Base-by-base conservation (phyloP, 345 rosid genomes). In the Streptanthus diversifolius region DNA sequence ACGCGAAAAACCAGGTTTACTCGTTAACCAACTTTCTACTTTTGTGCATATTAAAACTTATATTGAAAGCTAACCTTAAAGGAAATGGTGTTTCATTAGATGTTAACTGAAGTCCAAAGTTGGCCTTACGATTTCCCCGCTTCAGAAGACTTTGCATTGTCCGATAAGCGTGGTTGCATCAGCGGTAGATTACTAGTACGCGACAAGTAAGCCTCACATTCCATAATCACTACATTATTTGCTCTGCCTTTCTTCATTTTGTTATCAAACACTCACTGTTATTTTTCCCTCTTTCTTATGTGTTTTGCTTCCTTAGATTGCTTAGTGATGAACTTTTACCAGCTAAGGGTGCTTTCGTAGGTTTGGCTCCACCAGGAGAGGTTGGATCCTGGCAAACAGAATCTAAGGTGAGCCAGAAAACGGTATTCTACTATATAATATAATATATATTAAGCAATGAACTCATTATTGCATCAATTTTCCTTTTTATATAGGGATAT, bases 71-170 rank as follows among this genome's bases (percentile, higher is more conserved):
- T 74, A 58, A 74, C 29, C 33, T 49, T 58, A 8, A 30, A 4
- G 21, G 5, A 69, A 29, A 1, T 55, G 19, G 15, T 69, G 51
- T 45, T n/a, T 13, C 0, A 75, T 51, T 79, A 93, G 96, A 82
- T 78, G 85, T 57, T 73, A 24, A 39, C 45, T 2, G 96, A 93
- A 84, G 85, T 82, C 24, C 81, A 89, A 62, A 74, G 81, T 59
- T 93, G 98, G 98, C 98, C 98, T 6, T 89, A 91, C 48, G 70
- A 51, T 55, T 89, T 93, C 71, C 91, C 91, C 0, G 83, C 85
- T 41, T 89, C 95, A 0, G 83, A 83, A 53, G 97, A 93, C 79
- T 89, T 82, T 65, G 79, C 82, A 15, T 8, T 53, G 13, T 48
- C 70, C 0, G 76, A 85, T 47, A 81, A 87, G 74, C 82, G 98